phyloP scores from a whole-genome alignment of 2,329 filamentous ascomycete species.

The Monosporascus sp. region DNA sequence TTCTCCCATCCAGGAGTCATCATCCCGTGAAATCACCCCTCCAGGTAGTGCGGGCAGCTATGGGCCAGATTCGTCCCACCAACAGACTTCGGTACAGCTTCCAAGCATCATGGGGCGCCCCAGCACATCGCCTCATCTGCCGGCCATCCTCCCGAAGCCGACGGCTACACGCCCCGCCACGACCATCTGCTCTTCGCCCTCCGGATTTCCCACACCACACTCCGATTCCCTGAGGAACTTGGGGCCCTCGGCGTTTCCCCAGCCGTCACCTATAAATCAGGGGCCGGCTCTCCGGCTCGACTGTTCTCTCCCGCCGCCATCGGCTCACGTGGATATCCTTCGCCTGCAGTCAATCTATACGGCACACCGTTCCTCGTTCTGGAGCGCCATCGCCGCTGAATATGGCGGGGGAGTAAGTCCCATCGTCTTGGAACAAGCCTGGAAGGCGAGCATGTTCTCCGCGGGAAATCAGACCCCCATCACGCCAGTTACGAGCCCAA shows the following conservation, averaged over 20 bases:
- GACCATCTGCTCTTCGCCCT: constrained; percentile 29
- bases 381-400: constrained; percentile 65
- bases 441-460: constrained; percentile 46
- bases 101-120: constrained; percentile 47
- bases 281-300: constrained; percentile 54
- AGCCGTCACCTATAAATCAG: constrained; percentile 32
- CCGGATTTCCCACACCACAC: constrained; percentile 35
- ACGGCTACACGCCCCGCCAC: constrained; percentile 42
- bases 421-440: constrained; percentile 64
- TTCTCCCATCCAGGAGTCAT: constrained; percentile 46
- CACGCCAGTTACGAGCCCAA: constrained; percentile 48
- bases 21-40: constrained; percentile 45
- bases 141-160: constrained; percentile 64
- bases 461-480: constrained; percentile 40
- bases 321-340: constrained; percentile 52
- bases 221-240: constrained; percentile 36
- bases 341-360: constrained; percentile 68
- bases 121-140: constrained; percentile 44
- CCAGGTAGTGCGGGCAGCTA: constrained; percentile 40
- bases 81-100: constrained; percentile 42
- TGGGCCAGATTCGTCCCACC: constrained; percentile 37
- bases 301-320: constrained; percentile 42
- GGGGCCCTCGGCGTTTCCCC: constrained; percentile 41
- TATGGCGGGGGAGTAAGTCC: constrained; percentile 62
- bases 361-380: constrained; percentile 65